A percentile compares a stretch with the other conserved stretches of the same genome.
phyloP scores from a whole-genome alignment of 2,329 filamentous ascomycete species.

The Aspergillus ustus region DNA sequence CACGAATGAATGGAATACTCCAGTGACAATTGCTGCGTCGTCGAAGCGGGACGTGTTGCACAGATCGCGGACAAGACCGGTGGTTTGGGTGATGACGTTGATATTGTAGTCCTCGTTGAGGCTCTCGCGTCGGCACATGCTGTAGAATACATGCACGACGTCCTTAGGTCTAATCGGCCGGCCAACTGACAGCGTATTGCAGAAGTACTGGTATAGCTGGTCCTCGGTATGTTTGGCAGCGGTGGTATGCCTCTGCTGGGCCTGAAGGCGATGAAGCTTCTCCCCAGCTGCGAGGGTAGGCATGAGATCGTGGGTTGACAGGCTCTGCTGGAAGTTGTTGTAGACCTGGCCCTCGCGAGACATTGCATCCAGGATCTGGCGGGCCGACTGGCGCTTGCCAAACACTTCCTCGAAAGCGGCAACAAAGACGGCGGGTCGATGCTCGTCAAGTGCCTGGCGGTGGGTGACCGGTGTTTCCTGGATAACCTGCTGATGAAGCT shows the following conservation, averaged over 20 bases:
- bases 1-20: constrained; percentile 40
- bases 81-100: constrained; percentile 36
- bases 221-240: constrained; percentile 37
- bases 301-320: constrained; percentile 39
- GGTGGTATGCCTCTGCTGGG: constrained; percentile 35
- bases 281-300: constrained; percentile 38
- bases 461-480: constrained; percentile 45
- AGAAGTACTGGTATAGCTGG: constrained; percentile 45
- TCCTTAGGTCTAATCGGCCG: constrained; percentile 30
- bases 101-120: constrained; percentile 35
- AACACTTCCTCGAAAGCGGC: constrained; percentile 52
- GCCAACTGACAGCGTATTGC: constrained; percentile 36
- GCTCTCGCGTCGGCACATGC: constrained; percentile 38
- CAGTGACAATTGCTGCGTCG: constrained; percentile 39
- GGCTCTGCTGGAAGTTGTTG: constrained; percentile 41
- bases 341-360: constrained; percentile 50
- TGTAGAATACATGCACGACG: constrained; percentile 39
- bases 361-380: constrained; percentile 50
- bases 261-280: constrained; percentile 35
- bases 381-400: constrained; percentile 40
- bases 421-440: constrained; percentile 50
- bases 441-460: constrained; percentile 35
- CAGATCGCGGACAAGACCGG: constrained; percentile 33
- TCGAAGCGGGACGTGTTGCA: constrained; percentile 38
- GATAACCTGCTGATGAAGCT: constrained; percentile 57